Evolutionary conservation across 805 yeast species (phyloP).

Genomic region (Candida nanaspora): DNA sequence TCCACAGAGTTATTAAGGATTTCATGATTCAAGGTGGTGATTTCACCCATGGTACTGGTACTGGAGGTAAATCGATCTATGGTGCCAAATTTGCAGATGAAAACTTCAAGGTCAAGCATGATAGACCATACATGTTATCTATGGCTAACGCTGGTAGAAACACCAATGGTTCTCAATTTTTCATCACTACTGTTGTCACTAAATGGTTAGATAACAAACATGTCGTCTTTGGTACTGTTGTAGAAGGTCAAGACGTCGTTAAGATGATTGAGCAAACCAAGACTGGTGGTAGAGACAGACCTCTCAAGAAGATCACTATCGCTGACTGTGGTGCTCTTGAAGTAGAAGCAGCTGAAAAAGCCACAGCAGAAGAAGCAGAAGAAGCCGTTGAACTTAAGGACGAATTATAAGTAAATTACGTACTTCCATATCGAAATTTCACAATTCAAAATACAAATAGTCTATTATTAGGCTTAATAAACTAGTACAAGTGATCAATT

Average conservation of each 20-base stretch:
- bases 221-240: slow-evolving; percentile 94
- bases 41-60: slow-evolving; percentile 61
- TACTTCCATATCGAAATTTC: too few relatives aligned
- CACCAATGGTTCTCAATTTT: slow-evolving; percentile 92
- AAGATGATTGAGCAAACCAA: slow-evolving; percentile 64
- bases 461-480: too few relatives aligned
- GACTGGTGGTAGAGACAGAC: slow-evolving; percentile 67
- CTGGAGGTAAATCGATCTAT: slow-evolving; percentile 70
- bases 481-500: too few relatives aligned
- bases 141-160: slow-evolving; percentile 78
- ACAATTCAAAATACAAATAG: too few relatives aligned
- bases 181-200: slow-evolving; percentile 87
- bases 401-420: slow-evolving; percentile 26
- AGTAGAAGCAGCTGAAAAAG: slow-evolving; percentile 15
- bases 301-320: slow-evolving; percentile 58
- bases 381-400: slow-evolving; percentile 25
- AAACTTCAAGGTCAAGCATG: slow-evolving; percentile 60
- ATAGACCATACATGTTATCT: slow-evolving; percentile 59
- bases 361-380: slow-evolving; percentile 14
- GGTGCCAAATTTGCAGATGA: slow-evolving; percentile 65
- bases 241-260: slow-evolving; percentile 82
- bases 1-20: slow-evolving; percentile 66
- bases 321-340: slow-evolving; percentile 64
- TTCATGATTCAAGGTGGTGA: slow-evolving; percentile 84
- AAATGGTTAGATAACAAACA: slow-evolving; percentile 91